Evolutionary conservation across 176 grass and related monocot genomes (phyloP).

Genomic region (Bonia amplexicaulis): DNA sequence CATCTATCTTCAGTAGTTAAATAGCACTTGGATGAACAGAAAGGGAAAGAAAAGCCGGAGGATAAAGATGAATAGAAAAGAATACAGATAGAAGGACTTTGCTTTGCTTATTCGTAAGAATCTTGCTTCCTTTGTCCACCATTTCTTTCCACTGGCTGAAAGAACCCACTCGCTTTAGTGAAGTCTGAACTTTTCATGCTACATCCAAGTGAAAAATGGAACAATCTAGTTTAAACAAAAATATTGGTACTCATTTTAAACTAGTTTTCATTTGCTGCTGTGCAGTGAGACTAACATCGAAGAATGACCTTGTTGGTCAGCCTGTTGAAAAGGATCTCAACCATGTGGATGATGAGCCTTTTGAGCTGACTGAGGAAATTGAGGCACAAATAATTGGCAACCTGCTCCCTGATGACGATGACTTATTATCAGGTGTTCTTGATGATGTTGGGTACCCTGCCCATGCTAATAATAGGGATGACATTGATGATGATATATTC

Average conservation of each 20-base stretch:
- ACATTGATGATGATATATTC: slow-evolving; percentile 95
- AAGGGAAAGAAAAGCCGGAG: not conserved
- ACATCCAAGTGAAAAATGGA: not conserved
- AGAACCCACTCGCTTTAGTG: not conserved
- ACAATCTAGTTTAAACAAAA: not conserved
- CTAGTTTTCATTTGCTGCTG: slow-evolving; percentile 20
- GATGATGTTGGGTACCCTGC: slow-evolving; percentile 46
- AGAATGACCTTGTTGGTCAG: slow-evolving; percentile 22
- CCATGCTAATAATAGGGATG: slow-evolving; percentile 50
- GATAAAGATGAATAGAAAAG: not conserved
- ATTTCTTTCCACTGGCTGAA: not conserved
- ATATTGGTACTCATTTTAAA: slow-evolving; percentile 15
- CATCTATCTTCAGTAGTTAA: not conserved
- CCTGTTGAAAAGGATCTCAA: slow-evolving; percentile 35
- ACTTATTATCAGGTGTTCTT: slow-evolving; percentile 75
- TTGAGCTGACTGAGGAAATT: slow-evolving; percentile 80
- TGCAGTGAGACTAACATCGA: slow-evolving; percentile 66
- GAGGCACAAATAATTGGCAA: slow-evolving; percentile 81
- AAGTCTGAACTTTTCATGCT: not conserved
- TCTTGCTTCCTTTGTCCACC: slow-evolving; percentile 15
- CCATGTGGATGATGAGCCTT: slow-evolving; percentile 61
- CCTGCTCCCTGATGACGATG: slow-evolving; percentile 81
- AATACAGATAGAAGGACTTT: not conserved
- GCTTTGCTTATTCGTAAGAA: not conserved
- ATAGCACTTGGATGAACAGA: not conserved